Percentiles rank a stretch among this genome's conserved stretches.
phyloP scores from a whole-genome alignment of 192 early-diverging fungal species.

The Pilaira anomala region DNA sequence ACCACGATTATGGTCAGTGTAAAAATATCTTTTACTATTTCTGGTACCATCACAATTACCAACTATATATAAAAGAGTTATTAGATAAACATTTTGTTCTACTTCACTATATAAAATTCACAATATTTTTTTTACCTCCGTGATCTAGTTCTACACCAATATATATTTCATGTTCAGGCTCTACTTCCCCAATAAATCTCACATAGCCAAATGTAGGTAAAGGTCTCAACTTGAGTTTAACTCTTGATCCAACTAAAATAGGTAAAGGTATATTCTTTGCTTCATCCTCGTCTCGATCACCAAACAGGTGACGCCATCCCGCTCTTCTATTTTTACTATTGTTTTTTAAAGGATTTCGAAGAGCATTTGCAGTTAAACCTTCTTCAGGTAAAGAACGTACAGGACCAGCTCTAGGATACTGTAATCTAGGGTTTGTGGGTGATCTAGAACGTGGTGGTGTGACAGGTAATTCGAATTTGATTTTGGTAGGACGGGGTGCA shows the following conservation, averaged over 20 bases:
- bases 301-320: slow-evolving; percentile 22
- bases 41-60: slow-evolving; percentile 32
- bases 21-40: slow-evolving; percentile 30
- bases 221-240: slow-evolving; percentile 22
- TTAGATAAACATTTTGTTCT: not conserved
- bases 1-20: slow-evolving; percentile 34
- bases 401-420: slow-evolving; percentile 21
- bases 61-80: slow-evolving; percentile 14
- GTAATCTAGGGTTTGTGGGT: not conserved
- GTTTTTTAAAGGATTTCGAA: not conserved
- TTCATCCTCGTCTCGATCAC: slow-evolving; percentile 23
- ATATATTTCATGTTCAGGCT: slow-evolving; percentile 17
- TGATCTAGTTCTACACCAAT: slow-evolving; percentile 37
- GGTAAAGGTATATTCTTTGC: slow-evolving; percentile 6
- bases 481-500: slow-evolving; percentile 22
- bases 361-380: not conserved
- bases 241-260: slow-evolving; percentile 16
- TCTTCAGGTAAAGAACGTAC: slow-evolving; percentile 14
- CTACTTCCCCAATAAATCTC: slow-evolving; percentile 26
- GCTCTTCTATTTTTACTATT: slow-evolving; percentile 3
- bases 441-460: slow-evolving; percentile 29
- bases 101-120: not conserved
- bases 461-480: slow-evolving; percentile 33
- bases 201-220: slow-evolving; percentile 30
- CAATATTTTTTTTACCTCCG: slow-evolving; percentile 20